Evolutionary conservation across 1,284 basidiomycete species (phyloP), one percentile per base, ranked within the genome.

Genomic region (Coniferiporia sulphurascens): DNA sequence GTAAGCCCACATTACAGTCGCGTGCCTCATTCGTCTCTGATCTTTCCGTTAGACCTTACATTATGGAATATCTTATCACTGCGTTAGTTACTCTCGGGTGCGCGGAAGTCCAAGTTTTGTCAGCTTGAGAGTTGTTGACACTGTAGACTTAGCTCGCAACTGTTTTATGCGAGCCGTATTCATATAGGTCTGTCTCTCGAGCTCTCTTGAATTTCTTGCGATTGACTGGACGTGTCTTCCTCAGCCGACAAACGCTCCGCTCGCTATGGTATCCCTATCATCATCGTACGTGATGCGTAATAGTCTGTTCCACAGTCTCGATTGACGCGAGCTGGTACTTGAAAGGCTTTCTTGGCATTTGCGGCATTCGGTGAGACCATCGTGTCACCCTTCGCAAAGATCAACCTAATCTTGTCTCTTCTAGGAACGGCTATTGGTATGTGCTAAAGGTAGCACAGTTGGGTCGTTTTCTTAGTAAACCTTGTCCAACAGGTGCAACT

Each of bases 101-200:
- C 15, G 54, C 22, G 15, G 17, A 8, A 15, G 9, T 9, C 17
- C 27, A 5, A 5, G 12, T 9, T 8, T 41, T 13, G 36, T 12
- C n/a, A 21, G 35, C 4, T 6, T 34, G 17, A 19, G 17, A 9
- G 15, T 27, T 6, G 22, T n/a, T 43, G 19, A 17, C 45, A 4
- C 21, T 56, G 15, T 22, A 13, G 10, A 45, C 32, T n/a, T 35
- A 60, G 59, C 12, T 60, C 59, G 21, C 59, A 60, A 48, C 27
- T 60, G 32, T 60, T 60, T 36, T 60, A 60, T 49, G 59, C 59
- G 12, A 60, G 54, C 27, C 27, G 50, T n/a, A 58, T 61, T 19
- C 48, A 57, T 10, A 52, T 57, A 34, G 59, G 59, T 60, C 34
- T 4, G 55, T n/a, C 12, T 46, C 19, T 8, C 12, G 8, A 19